Percentiles rank a stretch among this genome's conserved stretches.
Evolutionary conservation across 2,329 filamentous ascomycete genomes (phyloP).

Genomic region (Phialemonium atrogriseum): DNA sequence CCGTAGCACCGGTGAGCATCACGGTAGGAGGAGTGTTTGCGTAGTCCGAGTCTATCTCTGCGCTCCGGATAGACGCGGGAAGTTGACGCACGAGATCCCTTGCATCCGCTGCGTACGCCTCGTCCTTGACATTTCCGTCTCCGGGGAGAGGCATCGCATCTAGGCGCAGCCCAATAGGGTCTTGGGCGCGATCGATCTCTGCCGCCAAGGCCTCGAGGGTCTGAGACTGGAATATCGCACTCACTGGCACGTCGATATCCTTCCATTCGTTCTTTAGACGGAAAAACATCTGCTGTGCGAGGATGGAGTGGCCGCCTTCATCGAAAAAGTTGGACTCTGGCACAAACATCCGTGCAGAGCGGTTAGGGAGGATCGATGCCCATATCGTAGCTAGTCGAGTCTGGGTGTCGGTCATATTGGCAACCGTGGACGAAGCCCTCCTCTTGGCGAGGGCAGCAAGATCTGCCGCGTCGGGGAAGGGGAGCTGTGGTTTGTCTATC

Average conservation of each 20-base stretch:
- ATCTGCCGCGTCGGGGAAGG: slow-evolving; percentile 69
- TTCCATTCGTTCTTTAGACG: slow-evolving; percentile 47
- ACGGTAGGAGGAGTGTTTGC: slow-evolving; percentile 9
- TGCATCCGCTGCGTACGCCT: slow-evolving; percentile 1
- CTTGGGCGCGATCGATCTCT: slow-evolving; percentile 15
- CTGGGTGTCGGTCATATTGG: slow-evolving; percentile 45
- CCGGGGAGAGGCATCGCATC: slow-evolving; percentile 1
- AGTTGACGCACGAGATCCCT: neutral
- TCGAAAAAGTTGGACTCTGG: slow-evolving; percentile 62
- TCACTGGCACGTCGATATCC: slow-evolving; percentile 54
- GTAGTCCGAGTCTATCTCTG: neutral
- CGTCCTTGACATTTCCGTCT: neutral
- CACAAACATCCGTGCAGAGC: slow-evolving; percentile 60
- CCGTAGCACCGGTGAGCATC: slow-evolving; percentile 29
- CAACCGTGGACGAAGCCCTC: neutral
- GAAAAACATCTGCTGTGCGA: slow-evolving; percentile 61
- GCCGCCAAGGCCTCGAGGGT: slow-evolving; percentile 30
- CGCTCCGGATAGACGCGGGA: neutral
- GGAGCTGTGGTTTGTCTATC: slow-evolving; percentile 69
- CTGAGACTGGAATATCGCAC: slow-evolving; percentile 31
- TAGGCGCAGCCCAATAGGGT: slow-evolving; percentile 1
- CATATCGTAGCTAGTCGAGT: slow-evolving; percentile 62
- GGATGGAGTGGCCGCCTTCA: slow-evolving; percentile 69
- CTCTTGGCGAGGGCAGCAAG: neutral
- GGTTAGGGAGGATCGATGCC: slow-evolving; percentile 57